A percentile compares a stretch with the other conserved stretches of the same genome.
These are phyloP conservation scores for Collybiopsis confluens DNA, from an alignment of 768 basidiomycete species.

Conservation along the genomic window DNA sequence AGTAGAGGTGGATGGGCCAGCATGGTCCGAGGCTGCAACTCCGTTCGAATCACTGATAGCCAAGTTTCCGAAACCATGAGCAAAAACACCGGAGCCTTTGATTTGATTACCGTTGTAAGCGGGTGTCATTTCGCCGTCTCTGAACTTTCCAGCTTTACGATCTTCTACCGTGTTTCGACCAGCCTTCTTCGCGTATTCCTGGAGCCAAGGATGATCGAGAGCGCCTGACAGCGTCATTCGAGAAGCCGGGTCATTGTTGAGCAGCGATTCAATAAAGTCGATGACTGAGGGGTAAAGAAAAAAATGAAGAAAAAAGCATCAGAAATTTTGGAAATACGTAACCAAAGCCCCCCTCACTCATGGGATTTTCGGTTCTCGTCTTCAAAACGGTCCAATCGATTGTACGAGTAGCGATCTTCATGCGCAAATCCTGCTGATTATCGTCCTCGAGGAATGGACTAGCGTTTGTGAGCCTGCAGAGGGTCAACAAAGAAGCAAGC, in stretches of 20 bases:
- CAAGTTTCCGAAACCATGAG: constrained; percentile 13
- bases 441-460: constrained; percentile 81
- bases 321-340: no score
- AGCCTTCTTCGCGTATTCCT: constrained; percentile 5
- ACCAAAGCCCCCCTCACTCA: constrained; percentile 35
- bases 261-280: constrained; percentile 63
- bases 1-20: neutral
- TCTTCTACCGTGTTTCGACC: neutral
- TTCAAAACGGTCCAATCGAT: constrained; percentile 61
- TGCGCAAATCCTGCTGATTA: constrained; percentile 51
- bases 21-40: neutral
- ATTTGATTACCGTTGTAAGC: constrained; percentile 20
- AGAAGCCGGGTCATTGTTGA: constrained; percentile 55
- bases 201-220: constrained; percentile 75
- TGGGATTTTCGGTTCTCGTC: constrained; percentile 31
- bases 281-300: no score
- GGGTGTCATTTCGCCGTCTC: constrained; percentile 12
- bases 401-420: constrained; percentile 51
- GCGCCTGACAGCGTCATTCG: constrained; percentile 76
- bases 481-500: neutral
- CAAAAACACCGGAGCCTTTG: constrained; percentile 12
- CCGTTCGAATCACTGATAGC: neutral
- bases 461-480: constrained; percentile 64
- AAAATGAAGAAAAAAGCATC: no score
- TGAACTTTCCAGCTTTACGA: neutral